phyloP scores from a whole-genome alignment of 2,329 filamentous ascomycete genomes.

The Colletotrichum plurivorum region DNA sequence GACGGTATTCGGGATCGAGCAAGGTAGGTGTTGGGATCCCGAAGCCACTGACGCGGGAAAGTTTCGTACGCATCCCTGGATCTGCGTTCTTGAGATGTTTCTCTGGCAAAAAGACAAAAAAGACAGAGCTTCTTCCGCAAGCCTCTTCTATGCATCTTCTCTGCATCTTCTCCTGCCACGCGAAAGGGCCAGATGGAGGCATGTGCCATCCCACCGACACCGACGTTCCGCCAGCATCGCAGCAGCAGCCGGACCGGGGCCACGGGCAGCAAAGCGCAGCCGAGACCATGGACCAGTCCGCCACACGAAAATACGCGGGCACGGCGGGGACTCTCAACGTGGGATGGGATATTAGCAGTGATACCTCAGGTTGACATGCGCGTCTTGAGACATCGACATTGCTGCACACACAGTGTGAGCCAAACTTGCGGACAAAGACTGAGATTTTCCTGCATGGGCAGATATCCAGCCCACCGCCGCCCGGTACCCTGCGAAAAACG shows the following conservation, averaged over 20 bases:
- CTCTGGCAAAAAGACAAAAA: neutral
- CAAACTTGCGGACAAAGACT: neutral
- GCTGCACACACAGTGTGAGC: conserved; percentile 36
- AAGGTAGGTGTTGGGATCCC: neutral
- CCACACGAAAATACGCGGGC: neutral
- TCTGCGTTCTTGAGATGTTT: conserved; percentile 1
- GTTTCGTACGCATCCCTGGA: neutral
- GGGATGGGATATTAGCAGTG: neutral
- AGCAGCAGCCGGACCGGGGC: conserved; percentile 16
- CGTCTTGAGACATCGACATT: conserved; percentile 9
- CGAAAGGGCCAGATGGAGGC: conserved; percentile 17
- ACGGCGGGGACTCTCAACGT: neutral
- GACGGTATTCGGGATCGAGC: neutral
- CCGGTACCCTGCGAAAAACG: too few relatives aligned
- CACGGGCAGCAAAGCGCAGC: conserved; percentile 3
- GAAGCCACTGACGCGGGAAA: conserved; percentile 20
- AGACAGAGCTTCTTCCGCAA: conserved; percentile 5
- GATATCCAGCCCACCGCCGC: too few relatives aligned
- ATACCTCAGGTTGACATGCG: conserved; percentile 14
- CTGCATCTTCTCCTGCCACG: neutral
- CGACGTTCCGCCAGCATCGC: neutral
- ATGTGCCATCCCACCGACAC: conserved; percentile 31
- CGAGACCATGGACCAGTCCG: conserved; percentile 7
- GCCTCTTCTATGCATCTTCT: neutral
- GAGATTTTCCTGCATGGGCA: conserved; percentile 6